Base-by-base conservation (phyloP, 73 alveolate species). In the Paramecium octaurelia region DNA sequence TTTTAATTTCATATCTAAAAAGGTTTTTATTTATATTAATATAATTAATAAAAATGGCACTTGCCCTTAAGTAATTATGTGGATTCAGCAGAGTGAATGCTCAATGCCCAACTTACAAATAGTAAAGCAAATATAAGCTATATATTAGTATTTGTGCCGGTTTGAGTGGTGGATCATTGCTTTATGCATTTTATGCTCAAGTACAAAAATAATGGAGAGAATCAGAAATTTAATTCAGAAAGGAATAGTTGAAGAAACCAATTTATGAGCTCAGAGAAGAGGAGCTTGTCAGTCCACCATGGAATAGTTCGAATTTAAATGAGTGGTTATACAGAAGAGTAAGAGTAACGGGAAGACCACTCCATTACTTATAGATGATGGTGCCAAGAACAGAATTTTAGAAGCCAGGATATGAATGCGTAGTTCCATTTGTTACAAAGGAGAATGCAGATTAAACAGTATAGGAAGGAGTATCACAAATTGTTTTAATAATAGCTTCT, bases 351-450 rank as follows among this genome's bases (percentile, higher is more conserved):
- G 93, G 93, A 38, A 73, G 93, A 64, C 88, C 93, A 8, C 48
- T 87, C 40, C 93, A 87, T 64, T 73, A 77, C 46, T 38, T 38
- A 77, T 75, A 80, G 20, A 87, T 87, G 93, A 35, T 40, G 69
- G 86, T 87, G 58, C 89, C 93, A 64, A 77, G 88, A 29, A 87
- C 84, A 60, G 84, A 73, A 59, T 87, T 35, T 42, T 59, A 58
- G 5, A 73, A 64, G 58, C 58, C 48, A 21, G 93, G 93, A 23
- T 87, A 34, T 40, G 93, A 87, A 64, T 64, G 57, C 16, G 76
- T 87, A 11, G 93, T 87, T n/a, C 93, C 93, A 64, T 40, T 87
- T 14, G 93, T 87, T 57, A 87, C 93, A 64, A 60, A 38, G 75
- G 93, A 87, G 43, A 48, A 58, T 60, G 88, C 84, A 64, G 93